These are phyloP conservation scores for Ascoidea tarda DNA, from an alignment of 805 yeast species.

Conservation along the genomic window DNA sequence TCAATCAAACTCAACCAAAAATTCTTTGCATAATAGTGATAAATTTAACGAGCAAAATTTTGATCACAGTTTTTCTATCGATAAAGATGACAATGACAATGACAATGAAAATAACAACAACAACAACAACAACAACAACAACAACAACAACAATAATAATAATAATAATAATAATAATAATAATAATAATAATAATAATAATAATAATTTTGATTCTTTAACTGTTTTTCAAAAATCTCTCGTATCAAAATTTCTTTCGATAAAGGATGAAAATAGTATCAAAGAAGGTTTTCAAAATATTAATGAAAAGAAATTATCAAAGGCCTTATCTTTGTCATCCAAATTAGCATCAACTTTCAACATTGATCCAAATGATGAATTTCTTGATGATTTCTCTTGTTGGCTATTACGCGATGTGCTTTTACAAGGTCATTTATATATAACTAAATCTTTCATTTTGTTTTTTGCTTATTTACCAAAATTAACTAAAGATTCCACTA, in stretches of 20 bases:
- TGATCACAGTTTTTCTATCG: conserved; percentile 1
- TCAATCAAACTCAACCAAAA: too few relatives aligned
- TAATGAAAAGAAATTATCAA: conserved; percentile 14
- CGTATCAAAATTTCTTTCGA: conserved; percentile 7
- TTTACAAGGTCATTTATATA: conserved; percentile 71
- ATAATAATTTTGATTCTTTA: not conserved
- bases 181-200: not conserved
- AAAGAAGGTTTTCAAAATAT: conserved; percentile 17
- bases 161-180: not conserved
- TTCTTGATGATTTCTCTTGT: conserved; percentile 49
- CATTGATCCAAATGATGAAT: conserved; percentile 38
- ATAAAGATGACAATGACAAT: not conserved
- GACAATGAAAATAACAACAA: conserved; percentile 7
- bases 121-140: conserved; percentile 4
- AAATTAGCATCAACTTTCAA: conserved; percentile 25
- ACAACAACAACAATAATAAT: conserved; percentile 1
- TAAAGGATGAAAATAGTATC: conserved; percentile 14
- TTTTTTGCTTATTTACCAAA: conserved; percentile 75
- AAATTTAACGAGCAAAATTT: not conserved
- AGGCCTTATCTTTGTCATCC: conserved; percentile 22
- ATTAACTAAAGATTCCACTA: not conserved
- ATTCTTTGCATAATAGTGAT: too few relatives aligned
- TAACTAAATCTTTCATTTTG: conserved; percentile 49
- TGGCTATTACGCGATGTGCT: conserved; percentile 78
- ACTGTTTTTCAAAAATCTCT: not conserved